Conservation (phyloP, 2,329 filamentous ascomycete genomes). For the Beauveria brongniartii region DNA sequence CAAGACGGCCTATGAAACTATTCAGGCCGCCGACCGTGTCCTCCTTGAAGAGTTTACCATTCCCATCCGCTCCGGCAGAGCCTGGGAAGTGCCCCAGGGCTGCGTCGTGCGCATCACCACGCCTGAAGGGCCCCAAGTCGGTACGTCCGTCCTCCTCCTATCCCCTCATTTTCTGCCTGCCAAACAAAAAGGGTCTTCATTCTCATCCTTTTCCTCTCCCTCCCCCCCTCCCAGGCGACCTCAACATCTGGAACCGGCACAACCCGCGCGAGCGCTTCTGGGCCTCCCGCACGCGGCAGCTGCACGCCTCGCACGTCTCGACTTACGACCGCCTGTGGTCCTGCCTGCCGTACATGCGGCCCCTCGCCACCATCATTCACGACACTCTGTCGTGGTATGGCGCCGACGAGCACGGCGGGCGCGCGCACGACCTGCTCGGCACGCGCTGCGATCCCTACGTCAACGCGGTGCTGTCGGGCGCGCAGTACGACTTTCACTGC, state of each 20-base stretch:
- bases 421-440: slow-evolving; percentile 71
- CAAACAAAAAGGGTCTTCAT: background rate
- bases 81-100: slow-evolving; percentile 63
- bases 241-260: slow-evolving; percentile 72
- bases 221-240: slow-evolving; percentile 44
- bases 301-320: slow-evolving; percentile 67
- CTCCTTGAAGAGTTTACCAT: slow-evolving; percentile 49
- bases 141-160: slow-evolving; percentile 21
- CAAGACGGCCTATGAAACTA: slow-evolving; percentile 47
- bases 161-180: background rate
- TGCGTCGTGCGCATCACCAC: slow-evolving; percentile 66
- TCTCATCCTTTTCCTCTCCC: background rate
- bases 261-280: slow-evolving; percentile 78
- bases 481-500: slow-evolving; percentile 72
- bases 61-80: slow-evolving; percentile 64
- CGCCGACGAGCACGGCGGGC: slow-evolving; percentile 53
- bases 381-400: slow-evolving; percentile 36
- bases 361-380: slow-evolving; percentile 15
- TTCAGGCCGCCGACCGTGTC: slow-evolving; percentile 41
- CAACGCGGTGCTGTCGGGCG: slow-evolving; percentile 62
- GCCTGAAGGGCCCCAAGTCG: slow-evolving; percentile 69
- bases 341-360: slow-evolving; percentile 59
- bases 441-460: slow-evolving; percentile 83
- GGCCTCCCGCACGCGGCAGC: slow-evolving; percentile 69
- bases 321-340: slow-evolving; percentile 71